Conservation (phyloP, 1,139 yeast genomes). For the Diutina neorugosa region DNA sequence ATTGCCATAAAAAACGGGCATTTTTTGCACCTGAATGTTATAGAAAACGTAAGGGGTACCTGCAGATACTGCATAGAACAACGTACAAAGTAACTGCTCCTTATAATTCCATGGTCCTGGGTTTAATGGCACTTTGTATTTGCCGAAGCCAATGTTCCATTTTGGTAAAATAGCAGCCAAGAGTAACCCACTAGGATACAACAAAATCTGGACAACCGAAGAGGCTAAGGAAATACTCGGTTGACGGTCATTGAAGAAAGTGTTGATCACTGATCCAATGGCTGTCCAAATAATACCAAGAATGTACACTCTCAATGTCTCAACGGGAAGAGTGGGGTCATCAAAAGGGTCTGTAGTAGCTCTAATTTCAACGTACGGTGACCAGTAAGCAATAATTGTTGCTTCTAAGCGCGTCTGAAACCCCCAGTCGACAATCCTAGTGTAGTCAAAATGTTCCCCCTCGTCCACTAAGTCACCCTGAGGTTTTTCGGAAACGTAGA, state of each 20-base stretch:
- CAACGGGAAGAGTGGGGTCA: conserved; percentile 7
- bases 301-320: conserved; percentile 8
- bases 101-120: conserved; percentile 58
- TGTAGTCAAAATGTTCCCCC: conserved; percentile 11
- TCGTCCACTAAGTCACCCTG: not conserved
- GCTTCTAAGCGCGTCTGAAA: conserved; percentile 9
- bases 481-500: conserved; percentile 24
- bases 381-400: conserved; percentile 8
- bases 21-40: conserved; percentile 23
- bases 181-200: conserved; percentile 43
- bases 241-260: conserved; percentile 8
- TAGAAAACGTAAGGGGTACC: conserved; percentile 30
- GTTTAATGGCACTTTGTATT: conserved; percentile 29
- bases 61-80: conserved; percentile 28
- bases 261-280: conserved; percentile 8
- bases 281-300: conserved; percentile 8
- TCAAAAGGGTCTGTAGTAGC: conserved; percentile 9
- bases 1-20: conserved; percentile 20
- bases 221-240: conserved; percentile 8
- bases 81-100: conserved; percentile 54
- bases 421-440: conserved; percentile 7
- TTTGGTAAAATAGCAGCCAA: conserved; percentile 32
- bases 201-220: conserved; percentile 38
- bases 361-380: conserved; percentile 10
- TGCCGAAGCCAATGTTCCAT: conserved; percentile 26